Evolutionary conservation across 2,329 filamentous ascomycete genomes (phyloP), one percentile per base, ranked within the genome.

Genomic region (Hypoxylon sp.): DNA sequence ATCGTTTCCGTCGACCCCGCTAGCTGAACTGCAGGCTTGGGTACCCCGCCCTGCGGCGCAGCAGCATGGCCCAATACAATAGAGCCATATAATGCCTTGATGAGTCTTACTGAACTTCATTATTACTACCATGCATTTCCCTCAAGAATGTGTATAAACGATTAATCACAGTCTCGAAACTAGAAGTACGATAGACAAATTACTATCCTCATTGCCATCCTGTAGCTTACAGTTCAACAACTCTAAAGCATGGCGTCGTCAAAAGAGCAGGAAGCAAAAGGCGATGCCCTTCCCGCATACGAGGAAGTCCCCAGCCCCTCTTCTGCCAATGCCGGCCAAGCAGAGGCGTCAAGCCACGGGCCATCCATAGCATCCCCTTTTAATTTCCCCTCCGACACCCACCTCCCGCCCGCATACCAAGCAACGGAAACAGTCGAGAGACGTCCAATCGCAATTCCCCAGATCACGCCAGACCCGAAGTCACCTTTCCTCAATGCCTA

Each of bases 401-500:
- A 74, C 2, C 70, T 77, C 0, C 79, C 80, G 0, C 51, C 76
- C 0, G 81, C 79, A 54, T 57, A 51, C 29, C 54, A 16, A 11
- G 37, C 58, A 14, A 57, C 32, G 12, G 55, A 19, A 37, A 53
- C 30, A 64, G 48, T 34, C 52, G 46, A 61, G 29, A 67, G 71
- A 21, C 73, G 70, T 6, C 79, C 77, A 9, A 78, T 83, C 45
- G 80, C 77, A n/a, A 79, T 82, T 25, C 81, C 81, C 0, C 82
- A 84, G 61, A 63, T 74, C 23, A 68, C 59, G 1, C 73, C 81
- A 0, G 74, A 74, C 3, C 66, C 76, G 3, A 74, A 78, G 0
- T 73, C 81, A 0, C 78, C 80, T 0, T 81, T 84, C 61, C 71
- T 83, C 1, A 30, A 69, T 0, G 80, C 80, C 0, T 84, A 80